A percentile compares a stretch with the other conserved stretches of the same genome.
phyloP scores from a whole-genome alignment of 2,329 filamentous ascomycete species.

The Aspergillus melleus region DNA sequence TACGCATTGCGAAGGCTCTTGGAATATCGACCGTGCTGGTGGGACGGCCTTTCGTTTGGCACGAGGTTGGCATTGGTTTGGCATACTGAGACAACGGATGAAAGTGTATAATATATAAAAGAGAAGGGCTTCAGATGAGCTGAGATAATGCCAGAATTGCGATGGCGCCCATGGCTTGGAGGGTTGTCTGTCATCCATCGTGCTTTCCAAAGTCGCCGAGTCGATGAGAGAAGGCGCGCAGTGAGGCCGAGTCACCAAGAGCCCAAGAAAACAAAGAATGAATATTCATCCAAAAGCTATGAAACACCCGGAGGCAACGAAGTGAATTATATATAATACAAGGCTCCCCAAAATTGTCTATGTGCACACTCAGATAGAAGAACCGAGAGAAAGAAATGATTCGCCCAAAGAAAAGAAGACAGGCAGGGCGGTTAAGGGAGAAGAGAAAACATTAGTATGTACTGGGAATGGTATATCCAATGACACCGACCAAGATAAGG shows the following conservation, averaged over 20 bases:
- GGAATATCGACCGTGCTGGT: neutral
- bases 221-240: neutral
- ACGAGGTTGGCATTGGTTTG: neutral
- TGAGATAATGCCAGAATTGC: neutral
- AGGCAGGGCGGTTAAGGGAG: slow-evolving; percentile 5
- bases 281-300: neutral
- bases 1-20: neutral
- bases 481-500: slow-evolving; percentile 1
- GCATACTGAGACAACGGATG: neutral
- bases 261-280: neutral
- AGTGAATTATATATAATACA: slow-evolving; percentile 7
- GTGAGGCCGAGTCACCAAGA: neutral
- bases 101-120: neutral
- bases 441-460: slow-evolving; percentile 19
- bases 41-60: neutral
- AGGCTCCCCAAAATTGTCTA: slow-evolving; percentile 8
- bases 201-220: neutral
- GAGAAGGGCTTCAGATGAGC: neutral
- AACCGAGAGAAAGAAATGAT: slow-evolving; percentile 6
- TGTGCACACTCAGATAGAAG: slow-evolving; percentile 13
- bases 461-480: slow-evolving; percentile 17
- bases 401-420: neutral
- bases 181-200: neutral
- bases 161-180: neutral
- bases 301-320: neutral